These are phyloP conservation scores for Cutaneotrichosporon spelunceum DNA, from an alignment of 1,284 basidiomycete species.

Conservation along the genomic window DNA sequence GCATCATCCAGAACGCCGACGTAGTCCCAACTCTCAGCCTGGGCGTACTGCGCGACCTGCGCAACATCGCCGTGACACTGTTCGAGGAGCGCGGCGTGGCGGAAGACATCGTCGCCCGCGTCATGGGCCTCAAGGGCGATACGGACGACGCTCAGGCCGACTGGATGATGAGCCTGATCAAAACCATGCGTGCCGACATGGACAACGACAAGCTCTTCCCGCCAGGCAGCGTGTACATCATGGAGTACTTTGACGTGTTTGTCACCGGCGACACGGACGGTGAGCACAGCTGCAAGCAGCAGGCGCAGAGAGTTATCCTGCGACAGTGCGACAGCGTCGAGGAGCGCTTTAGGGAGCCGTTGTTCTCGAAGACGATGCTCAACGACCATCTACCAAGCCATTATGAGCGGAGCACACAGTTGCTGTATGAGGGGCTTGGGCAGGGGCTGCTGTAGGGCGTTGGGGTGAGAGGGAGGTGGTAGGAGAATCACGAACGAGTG, in stretches of 20 bases:
- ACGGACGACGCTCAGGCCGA: constrained; percentile 32
- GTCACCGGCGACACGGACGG: constrained; percentile 31
- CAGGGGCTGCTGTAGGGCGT: constrained; percentile 19
- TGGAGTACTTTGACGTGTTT: constrained; percentile 52
- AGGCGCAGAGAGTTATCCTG: constrained; percentile 52
- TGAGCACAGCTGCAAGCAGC: constrained; percentile 24
- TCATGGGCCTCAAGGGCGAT: constrained; percentile 41
- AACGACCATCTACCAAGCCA: constrained; percentile 49
- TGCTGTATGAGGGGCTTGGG: constrained; percentile 40
- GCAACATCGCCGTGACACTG: constrained; percentile 53
- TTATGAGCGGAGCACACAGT: constrained; percentile 45
- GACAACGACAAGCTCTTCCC: constrained; percentile 53
- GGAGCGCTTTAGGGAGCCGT: constrained; percentile 53
- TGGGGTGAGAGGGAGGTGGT: background rate
- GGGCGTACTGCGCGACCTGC: constrained; percentile 55
- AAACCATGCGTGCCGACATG: constrained; percentile 53
- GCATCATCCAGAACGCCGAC: constrained; percentile 52
- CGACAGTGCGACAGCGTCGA: constrained; percentile 54
- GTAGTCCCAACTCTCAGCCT: constrained; percentile 50
- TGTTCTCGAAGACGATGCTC: constrained; percentile 48
- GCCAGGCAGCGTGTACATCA: constrained; percentile 45
- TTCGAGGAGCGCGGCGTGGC: constrained; percentile 52
- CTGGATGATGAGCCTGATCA: constrained; percentile 52
- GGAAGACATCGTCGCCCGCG: constrained; percentile 55
- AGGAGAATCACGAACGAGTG: background rate